Evolutionary conservation across 2,329 filamentous ascomycete species (phyloP), one percentile per base, ranked within the genome.

Genomic region (Triangularia verruculosa): DNA sequence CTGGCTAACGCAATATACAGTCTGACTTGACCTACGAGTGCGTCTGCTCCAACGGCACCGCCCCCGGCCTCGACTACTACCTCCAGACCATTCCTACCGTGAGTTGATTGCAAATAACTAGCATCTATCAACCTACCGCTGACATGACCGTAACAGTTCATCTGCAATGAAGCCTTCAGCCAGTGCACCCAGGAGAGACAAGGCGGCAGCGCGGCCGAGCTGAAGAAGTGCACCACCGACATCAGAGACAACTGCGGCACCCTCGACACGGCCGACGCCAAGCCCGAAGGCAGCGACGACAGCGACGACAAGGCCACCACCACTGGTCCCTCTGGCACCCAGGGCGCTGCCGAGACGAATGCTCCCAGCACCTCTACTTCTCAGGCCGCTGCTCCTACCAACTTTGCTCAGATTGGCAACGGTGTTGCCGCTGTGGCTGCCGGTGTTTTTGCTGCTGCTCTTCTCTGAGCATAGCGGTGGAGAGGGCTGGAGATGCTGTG

Each of bases 21-120:
- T 60, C 61, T 47, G 77, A 76, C 52, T 77, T 86, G 52, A 68
- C 74, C 60, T 86, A 78, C 74, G 68, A 72, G 15, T 86, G 84
- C 74, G 77, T 74, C 15, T 86, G 84, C 77, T 60, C 71, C 32
- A 83, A 85, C 74, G 75, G 72, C 70, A 79, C 78, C 55, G 75
- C 77, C 6, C 83, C 83, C 13, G 81, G 80, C 63, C 78, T 86
- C 54, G 75, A 84, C 73, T 79, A 81, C 73, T 86, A 84, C 75
- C 69, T 66, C 57, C 79, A 85, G 76, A 84, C 83, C 2, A 75
- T 86, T 68, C 79, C 80, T 56, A 78, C 76, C 62, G 75, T 78
- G 70, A 67, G 75, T 69, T 1, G 3, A 43, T n/a, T 51, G 34
- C n/a, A 6, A 22, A 25, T 67, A 64, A 39, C 71, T 72, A 57